Conservation (phyloP, 2,329 filamentous ascomycete genomes). For the Ophiocordyceps camponoti-leonardi region DNA sequence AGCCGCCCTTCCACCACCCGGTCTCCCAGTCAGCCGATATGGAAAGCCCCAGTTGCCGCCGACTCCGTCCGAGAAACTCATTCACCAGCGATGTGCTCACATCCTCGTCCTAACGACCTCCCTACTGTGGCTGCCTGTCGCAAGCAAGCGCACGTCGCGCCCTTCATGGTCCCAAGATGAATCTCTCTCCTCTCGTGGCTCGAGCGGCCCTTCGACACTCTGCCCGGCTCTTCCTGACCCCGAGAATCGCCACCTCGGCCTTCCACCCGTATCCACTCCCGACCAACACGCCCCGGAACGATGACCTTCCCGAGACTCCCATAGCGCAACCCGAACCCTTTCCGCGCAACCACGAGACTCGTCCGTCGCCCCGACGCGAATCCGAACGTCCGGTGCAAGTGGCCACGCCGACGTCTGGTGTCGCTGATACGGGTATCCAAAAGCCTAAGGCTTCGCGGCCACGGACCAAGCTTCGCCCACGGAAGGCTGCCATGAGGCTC, state of each 20-base stretch:
- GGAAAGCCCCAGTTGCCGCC: slow-evolving; percentile 7
- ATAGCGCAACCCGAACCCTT: slow-evolving; percentile 26
- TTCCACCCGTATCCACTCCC: slow-evolving; percentile 37
- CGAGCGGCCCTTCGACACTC: slow-evolving; percentile 21
- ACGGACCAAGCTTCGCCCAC: slow-evolving; percentile 31
- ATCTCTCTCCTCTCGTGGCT: slow-evolving; percentile 19
- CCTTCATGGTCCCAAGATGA: slow-evolving; percentile 2
- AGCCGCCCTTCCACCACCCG: slow-evolving; percentile 12
- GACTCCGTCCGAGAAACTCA: slow-evolving; percentile 7
- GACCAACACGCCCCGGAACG: slow-evolving; percentile 22
- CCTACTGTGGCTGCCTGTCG: neutral
- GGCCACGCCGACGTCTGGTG: slow-evolving; percentile 6
- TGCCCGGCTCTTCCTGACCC: slow-evolving; percentile 23
- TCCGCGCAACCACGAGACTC: slow-evolving; percentile 34
- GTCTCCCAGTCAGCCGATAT: slow-evolving; percentile 10
- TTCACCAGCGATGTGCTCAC: neutral
- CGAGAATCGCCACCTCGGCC: slow-evolving; percentile 14
- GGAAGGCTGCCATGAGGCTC: slow-evolving; percentile 83
- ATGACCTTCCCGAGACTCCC: slow-evolving; percentile 27
- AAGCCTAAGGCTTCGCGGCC: slow-evolving; percentile 34
- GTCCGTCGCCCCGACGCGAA: slow-evolving; percentile 18
- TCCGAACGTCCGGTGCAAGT: slow-evolving; percentile 2
- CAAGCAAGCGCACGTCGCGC: neutral
- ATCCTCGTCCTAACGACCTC: slow-evolving; percentile 1
- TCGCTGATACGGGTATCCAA: slow-evolving; percentile 42